Conservation (phyloP, 2,329 filamentous ascomycete species). For the Aspergillus versicolor region DNA sequence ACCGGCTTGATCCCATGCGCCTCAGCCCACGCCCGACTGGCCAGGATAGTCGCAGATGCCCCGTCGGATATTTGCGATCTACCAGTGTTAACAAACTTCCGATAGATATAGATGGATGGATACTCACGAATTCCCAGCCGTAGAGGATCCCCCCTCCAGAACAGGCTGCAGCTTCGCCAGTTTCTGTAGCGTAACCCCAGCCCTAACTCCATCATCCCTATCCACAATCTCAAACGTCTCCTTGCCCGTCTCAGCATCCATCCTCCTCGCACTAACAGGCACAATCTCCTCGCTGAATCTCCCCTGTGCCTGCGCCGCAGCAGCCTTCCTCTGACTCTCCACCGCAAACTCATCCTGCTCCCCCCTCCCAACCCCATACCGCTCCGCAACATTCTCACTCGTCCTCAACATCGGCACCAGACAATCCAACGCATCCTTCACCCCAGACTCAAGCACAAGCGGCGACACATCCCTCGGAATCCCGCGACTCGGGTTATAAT, state of each 20-base stretch:
- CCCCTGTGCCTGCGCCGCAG: conserved; percentile 80
- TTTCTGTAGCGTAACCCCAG: conserved; percentile 77
- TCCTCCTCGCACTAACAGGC: conserved; percentile 77
- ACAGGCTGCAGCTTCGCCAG: conserved; percentile 80
- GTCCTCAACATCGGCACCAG: conserved; percentile 94
- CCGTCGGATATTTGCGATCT: conserved; percentile 42
- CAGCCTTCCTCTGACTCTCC: conserved; percentile 80
- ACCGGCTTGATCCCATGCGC: conserved; percentile 81
- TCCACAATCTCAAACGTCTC: conserved; percentile 60
- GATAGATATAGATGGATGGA: neutral
- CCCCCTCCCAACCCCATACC: conserved; percentile 77
- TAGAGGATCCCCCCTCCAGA: conserved; percentile 79
- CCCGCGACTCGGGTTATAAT: conserved; percentile 22
- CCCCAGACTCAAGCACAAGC: conserved; percentile 17
- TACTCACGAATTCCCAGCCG: conserved; percentile 59
- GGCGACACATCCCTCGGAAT: conserved; percentile 27
- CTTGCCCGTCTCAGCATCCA: conserved; percentile 70
- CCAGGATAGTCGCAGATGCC: conserved; percentile 76
- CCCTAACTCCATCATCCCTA: conserved; percentile 79
- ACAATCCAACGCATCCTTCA: conserved; percentile 73
- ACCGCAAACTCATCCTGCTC: conserved; percentile 78
- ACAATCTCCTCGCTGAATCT: conserved; percentile 88
- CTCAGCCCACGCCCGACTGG: conserved; percentile 85
- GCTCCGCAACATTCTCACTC: conserved; percentile 84
- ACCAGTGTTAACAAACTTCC: neutral